Conservation (phyloP, 257 asterid species). For the Nicotiana paniculata region DNA sequence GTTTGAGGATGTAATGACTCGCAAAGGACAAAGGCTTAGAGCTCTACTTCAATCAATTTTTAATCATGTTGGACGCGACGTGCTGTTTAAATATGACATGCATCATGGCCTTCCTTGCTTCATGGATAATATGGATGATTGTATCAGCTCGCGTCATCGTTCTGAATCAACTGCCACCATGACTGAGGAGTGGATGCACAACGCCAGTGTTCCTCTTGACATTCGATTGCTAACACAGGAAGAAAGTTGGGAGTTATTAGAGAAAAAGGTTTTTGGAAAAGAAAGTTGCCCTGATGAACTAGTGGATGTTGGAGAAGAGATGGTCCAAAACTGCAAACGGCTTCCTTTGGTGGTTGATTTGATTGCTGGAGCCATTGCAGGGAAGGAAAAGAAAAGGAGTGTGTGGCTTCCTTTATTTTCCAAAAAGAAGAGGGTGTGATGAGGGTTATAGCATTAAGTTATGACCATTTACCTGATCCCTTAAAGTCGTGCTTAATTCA, state of each 20-base stretch:
- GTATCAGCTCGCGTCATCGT: too few relatives aligned
- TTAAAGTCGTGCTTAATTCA: conserved; percentile 29
- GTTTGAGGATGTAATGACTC: too few relatives aligned
- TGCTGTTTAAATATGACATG: too few relatives aligned
- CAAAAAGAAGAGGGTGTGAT: neutral
- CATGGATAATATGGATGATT: too few relatives aligned
- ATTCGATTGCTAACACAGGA: neutral
- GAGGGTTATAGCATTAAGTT: conserved; percentile 19
- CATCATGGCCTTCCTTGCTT: too few relatives aligned
- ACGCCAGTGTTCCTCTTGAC: neutral
- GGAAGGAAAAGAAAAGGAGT: neutral
- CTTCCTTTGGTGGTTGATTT: conserved; percentile 17
- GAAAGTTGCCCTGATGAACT: conserved; percentile 17
- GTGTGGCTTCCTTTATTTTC: conserved; percentile 9
- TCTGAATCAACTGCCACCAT: too few relatives aligned
- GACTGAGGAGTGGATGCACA: neutral
- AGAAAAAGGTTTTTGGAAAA: conserved; percentile 2
- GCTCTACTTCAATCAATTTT: too few relatives aligned
- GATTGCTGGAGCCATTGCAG: conserved; percentile 17
- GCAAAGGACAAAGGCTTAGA: too few relatives aligned
- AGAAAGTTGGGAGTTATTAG: conserved; percentile 16
- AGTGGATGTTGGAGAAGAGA: conserved; percentile 2
- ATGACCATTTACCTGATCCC: conserved; percentile 17
- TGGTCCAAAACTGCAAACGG: conserved; percentile 17
- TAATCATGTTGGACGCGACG: too few relatives aligned